Conservation (phyloP, 2,329 filamentous ascomycete species). For the Neophaeococcomyces aloes region DNA sequence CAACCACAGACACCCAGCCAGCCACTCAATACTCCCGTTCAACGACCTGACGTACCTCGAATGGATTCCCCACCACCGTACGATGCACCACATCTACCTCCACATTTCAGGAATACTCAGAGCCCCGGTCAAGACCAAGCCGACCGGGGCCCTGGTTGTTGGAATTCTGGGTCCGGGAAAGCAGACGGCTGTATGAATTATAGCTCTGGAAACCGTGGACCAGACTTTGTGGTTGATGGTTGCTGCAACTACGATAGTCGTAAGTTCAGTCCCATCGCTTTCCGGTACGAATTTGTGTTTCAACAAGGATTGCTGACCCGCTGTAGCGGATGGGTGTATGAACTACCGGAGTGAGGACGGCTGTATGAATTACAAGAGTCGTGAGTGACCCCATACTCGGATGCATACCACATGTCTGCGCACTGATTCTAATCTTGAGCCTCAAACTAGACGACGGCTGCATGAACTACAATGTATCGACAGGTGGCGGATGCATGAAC, state of each 20-base stretch:
- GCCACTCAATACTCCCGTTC: background rate
- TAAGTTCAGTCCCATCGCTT: too few relatives aligned
- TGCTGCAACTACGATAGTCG: constrained; percentile 1
- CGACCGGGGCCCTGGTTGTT: background rate
- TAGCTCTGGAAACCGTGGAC: background rate
- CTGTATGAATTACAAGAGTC: constrained; percentile 3
- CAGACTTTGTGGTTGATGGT: background rate
- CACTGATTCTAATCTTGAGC: background rate
- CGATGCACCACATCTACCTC: constrained; percentile 5
- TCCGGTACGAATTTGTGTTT: too few relatives aligned
- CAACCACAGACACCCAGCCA: background rate
- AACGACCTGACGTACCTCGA: background rate
- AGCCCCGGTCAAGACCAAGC: background rate
- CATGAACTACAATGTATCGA: background rate
- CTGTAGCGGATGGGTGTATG: constrained; percentile 1
- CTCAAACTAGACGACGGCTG: background rate
- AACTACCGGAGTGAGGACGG: constrained; percentile 2
- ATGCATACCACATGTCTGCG: background rate
- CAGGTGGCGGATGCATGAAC: constrained; percentile 4
- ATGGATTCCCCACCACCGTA: constrained; percentile 7
- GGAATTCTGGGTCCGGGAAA: background rate
- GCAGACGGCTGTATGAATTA: constrained; percentile 1
- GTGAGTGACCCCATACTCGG: background rate
- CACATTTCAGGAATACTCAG: background rate
- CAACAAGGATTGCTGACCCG: too few relatives aligned